Base-by-base conservation (phyloP, 352 stramenopile species). In the Phytophthora agathidicida region DNA sequence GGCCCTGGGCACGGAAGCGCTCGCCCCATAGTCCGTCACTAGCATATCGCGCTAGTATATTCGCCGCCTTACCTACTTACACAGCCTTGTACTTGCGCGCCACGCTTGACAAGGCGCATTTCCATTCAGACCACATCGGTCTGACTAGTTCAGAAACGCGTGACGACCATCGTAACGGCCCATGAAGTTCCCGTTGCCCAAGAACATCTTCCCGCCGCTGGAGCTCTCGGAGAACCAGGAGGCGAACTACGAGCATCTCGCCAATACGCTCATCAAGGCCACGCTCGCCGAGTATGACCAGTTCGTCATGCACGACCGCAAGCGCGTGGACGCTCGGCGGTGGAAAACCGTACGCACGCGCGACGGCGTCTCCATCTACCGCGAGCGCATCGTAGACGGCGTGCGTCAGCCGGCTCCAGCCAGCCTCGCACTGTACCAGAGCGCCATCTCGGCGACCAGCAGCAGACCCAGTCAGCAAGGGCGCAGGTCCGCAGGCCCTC, bases 141-240 rank as follows among this genome's bases (percentile, higher is more conserved):
- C 35, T 47, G 42, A 52, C 50, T 71, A 51, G 36, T 66, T 55
- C 35, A 54, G 48, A 19, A 58, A 51, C 36, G 13, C n/a, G n/a
- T n/a, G n/a, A n/a, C 10, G 17, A 36, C 45, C n/a, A 23, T 16
- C 51, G 58, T 24, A 46, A 62, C 42, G 32, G 49, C 3, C 5
- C 16, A 88, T 86, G 75, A 86, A 80, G 73, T 83, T 80, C 48
- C 73, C 73, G 46, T 14, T 84, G 37, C 60, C 73, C 31, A 76
- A 77, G 52, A 82, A 71, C 30, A 30, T 77, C 30, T 85, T 86
- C 45, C 51, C 71, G 20, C 66, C 68, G 19, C 41, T 86, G 13
- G 67, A 80, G 60, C 69, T 89, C 5, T 65, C 65, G 0, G 55
- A 58, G 3, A 55, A 59, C 10, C 65, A 85, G 47, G 62, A 82